These are phyloP conservation scores for Fraxinus velutina DNA, from an alignment of 305 asterid species.

Conservation along the genomic window DNA sequence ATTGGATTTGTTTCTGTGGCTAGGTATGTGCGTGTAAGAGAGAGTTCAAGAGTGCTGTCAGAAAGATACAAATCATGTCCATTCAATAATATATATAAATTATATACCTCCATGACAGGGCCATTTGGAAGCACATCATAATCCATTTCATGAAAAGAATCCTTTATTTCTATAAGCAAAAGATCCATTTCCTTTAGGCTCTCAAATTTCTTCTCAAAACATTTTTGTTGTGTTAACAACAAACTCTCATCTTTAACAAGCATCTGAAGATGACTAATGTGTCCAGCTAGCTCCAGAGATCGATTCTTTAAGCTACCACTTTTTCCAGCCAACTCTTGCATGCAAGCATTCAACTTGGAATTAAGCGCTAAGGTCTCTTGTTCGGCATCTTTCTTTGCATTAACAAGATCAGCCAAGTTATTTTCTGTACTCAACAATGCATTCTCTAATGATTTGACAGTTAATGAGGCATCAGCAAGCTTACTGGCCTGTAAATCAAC, in stretches of 20 bases:
- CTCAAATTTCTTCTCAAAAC: conserved; percentile 35
- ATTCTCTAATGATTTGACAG: conserved; percentile 67
- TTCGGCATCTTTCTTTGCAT: conserved; percentile 55
- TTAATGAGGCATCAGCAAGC: conserved; percentile 59
- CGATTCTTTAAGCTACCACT: conserved; percentile 50
- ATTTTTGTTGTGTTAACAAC: conserved; percentile 23
- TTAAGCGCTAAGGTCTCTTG: conserved; percentile 51
- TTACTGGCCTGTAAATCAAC: conserved; percentile 51
- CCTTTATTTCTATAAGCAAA: conserved; percentile 35
- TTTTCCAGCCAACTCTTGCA: conserved; percentile 65
- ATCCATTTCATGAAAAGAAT: conserved; percentile 28
- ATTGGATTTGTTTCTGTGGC: neutral
- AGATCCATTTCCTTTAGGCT: conserved; percentile 34
- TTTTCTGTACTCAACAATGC: conserved; percentile 46
- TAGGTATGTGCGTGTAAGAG: neutral
- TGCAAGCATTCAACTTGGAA: conserved; percentile 60
- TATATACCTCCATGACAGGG: conserved; percentile 37
- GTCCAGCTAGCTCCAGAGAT: conserved; percentile 55
- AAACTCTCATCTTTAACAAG: conserved; percentile 37
- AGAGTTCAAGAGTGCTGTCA: neutral
- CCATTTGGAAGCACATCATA: conserved; percentile 23
- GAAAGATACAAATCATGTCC: neutral
- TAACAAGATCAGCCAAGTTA: conserved; percentile 43
- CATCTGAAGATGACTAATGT: conserved; percentile 50
- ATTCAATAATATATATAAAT: neutral